These are phyloP conservation scores for Tilletia indica DNA, from an alignment of 1,284 basidiomycete species.

Conservation along the genomic window DNA sequence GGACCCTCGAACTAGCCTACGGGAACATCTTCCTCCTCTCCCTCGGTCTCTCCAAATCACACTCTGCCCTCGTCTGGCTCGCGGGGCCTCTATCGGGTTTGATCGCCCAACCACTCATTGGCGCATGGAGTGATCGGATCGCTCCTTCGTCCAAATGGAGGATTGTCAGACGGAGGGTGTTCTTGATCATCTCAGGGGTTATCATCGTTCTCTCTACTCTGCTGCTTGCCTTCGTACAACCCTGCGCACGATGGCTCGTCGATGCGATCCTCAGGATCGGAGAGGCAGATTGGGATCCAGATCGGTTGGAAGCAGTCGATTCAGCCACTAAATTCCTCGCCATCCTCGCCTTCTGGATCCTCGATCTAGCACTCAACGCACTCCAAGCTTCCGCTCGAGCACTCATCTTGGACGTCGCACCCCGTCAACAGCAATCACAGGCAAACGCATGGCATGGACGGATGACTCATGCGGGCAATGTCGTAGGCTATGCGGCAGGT, in stretches of 20 bases:
- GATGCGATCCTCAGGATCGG: slow-evolving; percentile 71
- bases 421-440: slow-evolving; percentile 78
- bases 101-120: slow-evolving; percentile 90
- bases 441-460: slow-evolving; percentile 98
- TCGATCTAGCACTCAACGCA: slow-evolving; percentile 89
- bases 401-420: slow-evolving; percentile 83
- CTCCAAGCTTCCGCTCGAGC: slow-evolving; percentile 89
- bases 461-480: slow-evolving; percentile 49
- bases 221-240: slow-evolving; percentile 80
- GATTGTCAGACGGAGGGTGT: slow-evolving; percentile 76
- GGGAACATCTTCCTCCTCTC: slow-evolving; percentile 88
- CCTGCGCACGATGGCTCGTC: slow-evolving; percentile 72
- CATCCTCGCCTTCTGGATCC: slow-evolving; percentile 83
- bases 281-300: slow-evolving; percentile 85
- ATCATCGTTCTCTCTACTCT: slow-evolving; percentile 71
- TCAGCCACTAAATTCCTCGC: slow-evolving; percentile 63
- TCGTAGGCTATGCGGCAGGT: slow-evolving; percentile 61
- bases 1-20: slow-evolving; percentile 85
- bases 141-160: slow-evolving; percentile 63
- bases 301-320: slow-evolving; percentile 56
- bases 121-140: slow-evolving; percentile 75
- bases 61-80: slow-evolving; percentile 93
- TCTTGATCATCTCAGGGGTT: slow-evolving; percentile 79
- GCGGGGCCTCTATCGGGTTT: slow-evolving; percentile 90
- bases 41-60: slow-evolving; percentile 82